Conservation (phyloP, 345 rosid species). For the Eucalyptus pauciflora region DNA sequence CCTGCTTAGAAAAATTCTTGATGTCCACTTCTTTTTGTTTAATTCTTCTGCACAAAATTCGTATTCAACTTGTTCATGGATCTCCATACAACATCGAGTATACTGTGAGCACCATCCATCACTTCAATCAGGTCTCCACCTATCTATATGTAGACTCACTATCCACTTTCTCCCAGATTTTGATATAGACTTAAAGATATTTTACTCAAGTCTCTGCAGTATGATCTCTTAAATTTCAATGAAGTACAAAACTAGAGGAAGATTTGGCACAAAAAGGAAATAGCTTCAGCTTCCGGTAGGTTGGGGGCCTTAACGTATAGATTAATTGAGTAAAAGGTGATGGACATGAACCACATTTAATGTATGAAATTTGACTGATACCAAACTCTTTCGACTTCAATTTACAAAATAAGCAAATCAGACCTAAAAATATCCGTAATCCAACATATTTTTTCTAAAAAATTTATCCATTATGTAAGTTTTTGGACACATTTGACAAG, state of each 20-base stretch:
- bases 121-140: neutral
- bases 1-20: too few species aligned
- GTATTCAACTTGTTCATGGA: neutral
- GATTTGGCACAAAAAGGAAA: conserved; percentile 23
- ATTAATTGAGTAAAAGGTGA: neutral
- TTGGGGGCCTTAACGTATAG: conserved; percentile 61
- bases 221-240: neutral
- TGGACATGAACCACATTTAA: neutral
- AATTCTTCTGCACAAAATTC: neutral
- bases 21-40: neutral
- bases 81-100: neutral
- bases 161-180: neutral
- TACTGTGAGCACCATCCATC: neutral
- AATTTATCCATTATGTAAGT: neutral
- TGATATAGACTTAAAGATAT: neutral
- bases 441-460: neutral
- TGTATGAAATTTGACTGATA: neutral
- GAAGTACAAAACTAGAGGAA: neutral
- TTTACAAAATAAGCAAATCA: neutral
- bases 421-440: neutral
- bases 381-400: neutral
- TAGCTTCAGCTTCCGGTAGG: conserved; percentile 87
- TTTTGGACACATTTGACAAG: neutral
- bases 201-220: neutral
- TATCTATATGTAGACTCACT: neutral